Percentiles rank a stretch among this genome's conserved stretches.
Evolutionary conservation across 2,329 filamentous ascomycete genomes (phyloP).

Genomic region (Ophiostoma himal-ulmi): DNA sequence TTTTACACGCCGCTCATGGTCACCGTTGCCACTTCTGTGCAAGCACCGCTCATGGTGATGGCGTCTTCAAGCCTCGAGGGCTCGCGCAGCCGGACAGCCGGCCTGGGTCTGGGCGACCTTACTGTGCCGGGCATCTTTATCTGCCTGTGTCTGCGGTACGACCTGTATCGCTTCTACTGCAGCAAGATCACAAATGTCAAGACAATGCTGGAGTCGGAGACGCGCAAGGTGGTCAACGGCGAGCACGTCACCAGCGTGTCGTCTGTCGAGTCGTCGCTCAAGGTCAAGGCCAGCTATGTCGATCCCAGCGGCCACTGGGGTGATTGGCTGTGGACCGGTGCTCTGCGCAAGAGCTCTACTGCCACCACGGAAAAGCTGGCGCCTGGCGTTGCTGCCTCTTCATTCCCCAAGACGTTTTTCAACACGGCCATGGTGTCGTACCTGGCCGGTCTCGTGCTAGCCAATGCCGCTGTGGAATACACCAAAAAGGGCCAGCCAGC

Average conservation of each 20-base stretch:
- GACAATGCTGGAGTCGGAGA: slow-evolving; percentile 34
- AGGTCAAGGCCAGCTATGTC: slow-evolving; percentile 48
- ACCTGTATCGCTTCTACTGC: slow-evolving; percentile 78
- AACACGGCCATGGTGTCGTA: slow-evolving; percentile 72
- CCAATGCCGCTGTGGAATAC: slow-evolving; percentile 68
- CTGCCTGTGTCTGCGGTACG: slow-evolving; percentile 81
- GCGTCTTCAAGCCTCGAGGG: slow-evolving; percentile 44
- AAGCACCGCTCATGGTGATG: slow-evolving; percentile 87
- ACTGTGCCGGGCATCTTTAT: slow-evolving; percentile 89
- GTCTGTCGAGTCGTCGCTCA: slow-evolving; percentile 34
- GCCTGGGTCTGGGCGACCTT: slow-evolving; percentile 92
- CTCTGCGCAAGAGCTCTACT: not conserved
- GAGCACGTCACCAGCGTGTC: slow-evolving; percentile 35
- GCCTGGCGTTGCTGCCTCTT: slow-evolving; percentile 37
- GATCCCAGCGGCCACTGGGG: slow-evolving; percentile 71
- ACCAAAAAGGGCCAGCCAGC: slow-evolving; percentile 83
- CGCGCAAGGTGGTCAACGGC: slow-evolving; percentile 31
- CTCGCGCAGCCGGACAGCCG: slow-evolving; percentile 61
- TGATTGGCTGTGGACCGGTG: slow-evolving; percentile 70
- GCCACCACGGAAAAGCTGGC: slow-evolving; percentile 28
- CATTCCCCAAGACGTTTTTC: slow-evolving; percentile 83
- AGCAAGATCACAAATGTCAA: slow-evolving; percentile 51
- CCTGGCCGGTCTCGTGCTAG: slow-evolving; percentile 67
- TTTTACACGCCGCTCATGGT: slow-evolving; percentile 86
- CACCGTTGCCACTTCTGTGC: slow-evolving; percentile 78